Evolutionary conservation across 2,329 filamentous ascomycete species (phyloP), one percentile per base, ranked within the genome.

Genomic region (Neocucurbitaria cava): DNA sequence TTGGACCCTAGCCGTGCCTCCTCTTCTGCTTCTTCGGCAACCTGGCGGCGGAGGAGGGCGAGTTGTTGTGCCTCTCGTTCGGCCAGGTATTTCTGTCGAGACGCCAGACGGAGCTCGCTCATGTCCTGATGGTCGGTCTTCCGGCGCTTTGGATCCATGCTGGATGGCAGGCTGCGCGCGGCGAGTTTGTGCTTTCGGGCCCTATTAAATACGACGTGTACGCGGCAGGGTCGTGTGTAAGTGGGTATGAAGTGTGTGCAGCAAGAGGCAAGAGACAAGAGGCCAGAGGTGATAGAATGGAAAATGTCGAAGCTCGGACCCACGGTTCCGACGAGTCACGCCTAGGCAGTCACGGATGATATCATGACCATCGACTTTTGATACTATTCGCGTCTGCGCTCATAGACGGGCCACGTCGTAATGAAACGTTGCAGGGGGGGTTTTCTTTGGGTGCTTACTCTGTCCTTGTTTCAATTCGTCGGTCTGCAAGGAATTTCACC

Each of bases 11-110:
- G 36, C 42, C 87, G 84, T 48, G 96, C 76, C 72, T 97, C 93
- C 20, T 89, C 81, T 45, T 80, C 87, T 1, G 88, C 88, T 74
- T 99, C 95, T 65, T 98, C 94, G 0, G 87, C 87, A 2, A 99
- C 95, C 70, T 98, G 94, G 68, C 90, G 91, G 28, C 93, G 86
- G 45, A 99, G 78, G n/a, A 99, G 78, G 0, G 91, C 91, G 15
- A 99, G 78, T 56, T 91, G 87, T 75, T 98, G 92, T 0, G 89
- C 82, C 73, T 97, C 93, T 59, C 95, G 85, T 80, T 99, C 98
- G 76, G 92, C 92, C 26, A 99, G 82, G 71, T 99, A 99, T 62
- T 95, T 89, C 71, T 97, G 93, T 56, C 95, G 86, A 3, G 93
- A 96, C 28, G 92, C 86, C 69, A 95, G 82, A 38, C 95, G 85